Percentiles rank a stretch among this genome's conserved stretches.
phyloP scores from a whole-genome alignment of 768 basidiomycete genomes.

The Cytidiella melzeri region DNA sequence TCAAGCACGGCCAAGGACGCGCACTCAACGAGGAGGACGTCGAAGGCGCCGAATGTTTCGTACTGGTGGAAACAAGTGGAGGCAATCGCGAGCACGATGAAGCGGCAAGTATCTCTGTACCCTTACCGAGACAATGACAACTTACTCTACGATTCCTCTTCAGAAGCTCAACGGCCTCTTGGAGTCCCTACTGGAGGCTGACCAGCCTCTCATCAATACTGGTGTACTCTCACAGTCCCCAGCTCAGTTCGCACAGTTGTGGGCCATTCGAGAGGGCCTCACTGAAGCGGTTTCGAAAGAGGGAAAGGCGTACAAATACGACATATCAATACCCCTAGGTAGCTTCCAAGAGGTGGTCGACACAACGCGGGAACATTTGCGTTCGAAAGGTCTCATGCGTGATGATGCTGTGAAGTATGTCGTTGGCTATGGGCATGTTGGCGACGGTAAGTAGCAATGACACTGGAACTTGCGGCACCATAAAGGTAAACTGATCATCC shows the following conservation, averaged over 20 bases:
- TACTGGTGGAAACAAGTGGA: conserved; percentile 92
- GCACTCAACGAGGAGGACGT: conserved; percentile 70
- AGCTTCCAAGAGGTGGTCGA: conserved; percentile 88
- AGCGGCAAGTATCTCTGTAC: conserved; percentile 73
- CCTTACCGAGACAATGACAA: no score
- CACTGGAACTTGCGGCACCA: background rate
- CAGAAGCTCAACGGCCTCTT: conserved; percentile 84
- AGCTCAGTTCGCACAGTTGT: conserved; percentile 82
- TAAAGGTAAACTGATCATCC: conserved; percentile 1
- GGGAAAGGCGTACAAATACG: conserved; percentile 96
- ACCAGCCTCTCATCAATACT: conserved; percentile 74
- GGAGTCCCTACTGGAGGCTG: conserved; percentile 68
- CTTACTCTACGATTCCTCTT: no score
- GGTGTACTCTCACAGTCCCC: conserved; percentile 91
- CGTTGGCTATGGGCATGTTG: conserved; percentile 93
- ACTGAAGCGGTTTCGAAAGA: conserved; percentile 91
- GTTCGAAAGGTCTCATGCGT: conserved; percentile 60
- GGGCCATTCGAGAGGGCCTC: conserved; percentile 88
- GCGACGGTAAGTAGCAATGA: conserved; percentile 66
- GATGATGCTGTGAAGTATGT: conserved; percentile 77
- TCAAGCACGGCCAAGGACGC: conserved; percentile 76
- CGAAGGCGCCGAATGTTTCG: conserved; percentile 78
- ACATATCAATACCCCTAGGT: conserved; percentile 82
- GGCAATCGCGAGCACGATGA: conserved; percentile 90
- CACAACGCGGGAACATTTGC: conserved; percentile 63